These are phyloP conservation scores for Pythium chondricola DNA, from an alignment of 352 stramenopile genomes.

Conservation along the genomic window DNA sequence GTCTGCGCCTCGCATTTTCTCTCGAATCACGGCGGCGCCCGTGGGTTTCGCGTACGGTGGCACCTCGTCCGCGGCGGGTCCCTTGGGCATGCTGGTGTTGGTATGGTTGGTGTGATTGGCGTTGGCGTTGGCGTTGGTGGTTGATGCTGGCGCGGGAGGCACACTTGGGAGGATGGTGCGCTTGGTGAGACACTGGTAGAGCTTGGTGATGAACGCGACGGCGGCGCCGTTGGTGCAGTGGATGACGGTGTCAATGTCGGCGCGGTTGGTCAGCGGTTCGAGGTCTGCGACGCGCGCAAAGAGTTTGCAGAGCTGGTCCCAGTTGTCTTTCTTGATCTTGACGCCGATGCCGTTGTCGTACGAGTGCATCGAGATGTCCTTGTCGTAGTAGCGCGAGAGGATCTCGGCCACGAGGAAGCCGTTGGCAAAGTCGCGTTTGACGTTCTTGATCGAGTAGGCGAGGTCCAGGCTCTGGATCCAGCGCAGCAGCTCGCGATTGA, in stretches of 20 bases:
- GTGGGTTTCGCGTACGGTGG: slow-evolving; percentile 83
- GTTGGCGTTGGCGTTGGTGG: background rate
- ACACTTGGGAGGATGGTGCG: slow-evolving; percentile 70
- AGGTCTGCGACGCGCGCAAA: slow-evolving; percentile 72
- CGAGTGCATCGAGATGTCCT: slow-evolving; percentile 90
- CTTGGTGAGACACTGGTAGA: slow-evolving; percentile 90
- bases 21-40: slow-evolving; percentile 73
- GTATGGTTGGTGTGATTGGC: background rate
- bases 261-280: slow-evolving; percentile 41
- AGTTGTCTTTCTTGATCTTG: slow-evolving; percentile 90
- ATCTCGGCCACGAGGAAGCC: slow-evolving; percentile 91
- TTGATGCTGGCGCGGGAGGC: slow-evolving; percentile 1
- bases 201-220: slow-evolving; percentile 78
- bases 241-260: slow-evolving; percentile 81
- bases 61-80: slow-evolving; percentile 28
- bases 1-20: slow-evolving; percentile 73
- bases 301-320: slow-evolving; percentile 81
- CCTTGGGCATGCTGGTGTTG: background rate
- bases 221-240: slow-evolving; percentile 86
- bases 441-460: slow-evolving; percentile 92
- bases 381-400: slow-evolving; percentile 89
- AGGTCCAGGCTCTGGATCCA: slow-evolving; percentile 93
- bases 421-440: slow-evolving; percentile 88
- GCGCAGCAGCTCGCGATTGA: slow-evolving; percentile 85
- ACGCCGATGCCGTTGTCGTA: slow-evolving; percentile 90